Conservation (phyloP, 352 stramenopile genomes). For the Globisporangium sylvaticum region DNA sequence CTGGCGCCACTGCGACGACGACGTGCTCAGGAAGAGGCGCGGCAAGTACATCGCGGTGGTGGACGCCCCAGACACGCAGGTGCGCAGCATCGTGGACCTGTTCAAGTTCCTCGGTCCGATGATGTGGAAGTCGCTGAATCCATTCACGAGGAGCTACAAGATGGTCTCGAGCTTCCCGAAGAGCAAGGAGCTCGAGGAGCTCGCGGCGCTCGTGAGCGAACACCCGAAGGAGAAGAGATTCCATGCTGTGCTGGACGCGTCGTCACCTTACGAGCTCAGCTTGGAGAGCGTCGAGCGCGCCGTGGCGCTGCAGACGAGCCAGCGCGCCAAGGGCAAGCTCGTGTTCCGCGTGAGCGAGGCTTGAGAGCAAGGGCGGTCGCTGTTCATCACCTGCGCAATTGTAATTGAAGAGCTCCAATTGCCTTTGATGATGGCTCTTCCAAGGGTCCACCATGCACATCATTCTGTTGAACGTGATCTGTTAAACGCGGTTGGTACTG, state of each 20-base stretch:
- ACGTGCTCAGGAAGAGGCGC: conserved; percentile 9
- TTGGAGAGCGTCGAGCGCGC: conserved; percentile 45
- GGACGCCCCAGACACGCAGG: conserved; percentile 19
- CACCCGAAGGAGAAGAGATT: conserved; percentile 17
- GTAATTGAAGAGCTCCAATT: background rate
- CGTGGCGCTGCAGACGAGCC: conserved; percentile 55
- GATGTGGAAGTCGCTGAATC: conserved; percentile 24
- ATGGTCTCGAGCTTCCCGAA: conserved; percentile 32
- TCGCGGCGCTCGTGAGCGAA: conserved; percentile 44
- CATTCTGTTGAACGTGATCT: background rate
- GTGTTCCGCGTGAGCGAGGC: conserved; percentile 24
- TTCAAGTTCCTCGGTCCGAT: conserved; percentile 21
- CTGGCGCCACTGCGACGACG: conserved; percentile 25
- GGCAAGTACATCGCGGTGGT: conserved; percentile 39
- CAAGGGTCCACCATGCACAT: too few relatives aligned
- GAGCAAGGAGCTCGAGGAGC: conserved; percentile 30
- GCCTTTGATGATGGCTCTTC: background rate
- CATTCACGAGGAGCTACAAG: conserved; percentile 31
- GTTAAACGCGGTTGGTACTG: background rate
- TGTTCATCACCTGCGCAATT: background rate
- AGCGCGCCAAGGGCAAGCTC: conserved; percentile 76
- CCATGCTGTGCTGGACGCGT: conserved; percentile 52
- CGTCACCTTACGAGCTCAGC: conserved; percentile 64
- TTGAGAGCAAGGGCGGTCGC: background rate
- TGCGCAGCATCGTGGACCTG: conserved; percentile 24